These are phyloP conservation scores for Tetrapisispora fleetii DNA, from an alignment of 805 yeast species.

Conservation along the genomic window DNA sequence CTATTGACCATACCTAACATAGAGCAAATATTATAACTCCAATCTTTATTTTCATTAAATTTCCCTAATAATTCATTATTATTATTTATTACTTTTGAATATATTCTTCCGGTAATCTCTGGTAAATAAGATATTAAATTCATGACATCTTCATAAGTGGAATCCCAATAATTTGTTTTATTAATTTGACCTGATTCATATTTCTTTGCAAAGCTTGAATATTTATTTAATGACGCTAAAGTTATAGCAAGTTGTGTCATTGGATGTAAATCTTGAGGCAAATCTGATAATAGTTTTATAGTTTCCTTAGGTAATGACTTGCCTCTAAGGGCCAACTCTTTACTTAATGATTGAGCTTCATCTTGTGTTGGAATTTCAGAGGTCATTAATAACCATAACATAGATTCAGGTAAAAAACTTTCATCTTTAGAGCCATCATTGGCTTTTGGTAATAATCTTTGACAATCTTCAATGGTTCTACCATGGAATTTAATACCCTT, in stretches of 20 bases:
- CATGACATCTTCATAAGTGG: slow-evolving; percentile 61
- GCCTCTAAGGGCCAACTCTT: slow-evolving; percentile 52
- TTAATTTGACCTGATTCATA: slow-evolving; percentile 57
- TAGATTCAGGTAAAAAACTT: slow-evolving; percentile 65
- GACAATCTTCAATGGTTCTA: slow-evolving; percentile 63
- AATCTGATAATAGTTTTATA: slow-evolving; percentile 46
- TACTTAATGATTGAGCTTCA: slow-evolving; percentile 47
- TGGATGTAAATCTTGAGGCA: slow-evolving; percentile 67
- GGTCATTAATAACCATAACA: slow-evolving; percentile 70
- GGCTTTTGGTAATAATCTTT: slow-evolving; percentile 43
- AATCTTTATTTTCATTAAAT: slow-evolving; percentile 48
- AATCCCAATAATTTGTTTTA: slow-evolving; percentile 67
- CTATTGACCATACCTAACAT: slow-evolving; percentile 47
- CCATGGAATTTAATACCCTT: slow-evolving; percentile 77
- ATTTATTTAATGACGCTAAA: slow-evolving; percentile 60
- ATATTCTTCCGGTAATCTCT: slow-evolving; percentile 62
- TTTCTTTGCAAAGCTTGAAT: slow-evolving; percentile 60
- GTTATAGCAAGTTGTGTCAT: slow-evolving; percentile 79
- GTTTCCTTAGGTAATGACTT: slow-evolving; percentile 52
- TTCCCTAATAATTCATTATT: slow-evolving; percentile 47
- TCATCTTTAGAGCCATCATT: slow-evolving; percentile 35
- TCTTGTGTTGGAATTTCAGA: slow-evolving; percentile 58
- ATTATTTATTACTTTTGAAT: slow-evolving; percentile 43
- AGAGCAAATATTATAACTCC: slow-evolving; percentile 62
- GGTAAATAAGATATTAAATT: slow-evolving; percentile 67